phyloP scores from a whole-genome alignment of 2,329 filamentous ascomycete genomes.

The Cladosporium sp. region DNA sequence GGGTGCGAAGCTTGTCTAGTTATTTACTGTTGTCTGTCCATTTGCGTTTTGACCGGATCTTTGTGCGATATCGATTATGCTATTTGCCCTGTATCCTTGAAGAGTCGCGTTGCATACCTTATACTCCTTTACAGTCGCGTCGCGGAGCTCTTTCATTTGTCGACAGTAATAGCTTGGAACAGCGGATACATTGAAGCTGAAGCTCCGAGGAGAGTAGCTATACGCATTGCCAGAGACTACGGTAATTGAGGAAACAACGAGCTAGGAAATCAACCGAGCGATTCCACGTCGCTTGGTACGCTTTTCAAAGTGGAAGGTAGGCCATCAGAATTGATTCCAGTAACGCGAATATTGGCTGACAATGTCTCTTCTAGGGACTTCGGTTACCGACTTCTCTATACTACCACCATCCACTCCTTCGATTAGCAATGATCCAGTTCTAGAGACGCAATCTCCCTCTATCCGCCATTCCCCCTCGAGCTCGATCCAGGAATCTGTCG shows the following conservation, averaged over 20 bases:
- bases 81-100: constrained; percentile 1
- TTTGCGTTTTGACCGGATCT: constrained; percentile 7
- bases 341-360: not conserved
- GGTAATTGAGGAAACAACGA: not conserved
- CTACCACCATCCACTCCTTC: constrained; percentile 4
- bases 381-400: not conserved
- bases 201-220: not conserved
- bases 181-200: not conserved
- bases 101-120: not conserved
- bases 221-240: not conserved
- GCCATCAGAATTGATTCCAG: not conserved
- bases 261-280: not conserved
- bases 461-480: not conserved
- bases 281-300: constrained; percentile 7
- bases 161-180: not conserved
- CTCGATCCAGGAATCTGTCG: not conserved
- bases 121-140: constrained; percentile 2
- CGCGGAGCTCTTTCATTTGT: constrained; percentile 10
- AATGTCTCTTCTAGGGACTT: not conserved
- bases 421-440: constrained; percentile 9
- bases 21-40: not conserved
- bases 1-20: constrained; percentile 9
- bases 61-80: constrained; percentile 8
- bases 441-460: constrained; percentile 1
- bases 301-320: constrained; percentile 9